These are phyloP conservation scores for Serendipita sp. DNA, from an alignment of 768 basidiomycete genomes.

Conservation along the genomic window DNA sequence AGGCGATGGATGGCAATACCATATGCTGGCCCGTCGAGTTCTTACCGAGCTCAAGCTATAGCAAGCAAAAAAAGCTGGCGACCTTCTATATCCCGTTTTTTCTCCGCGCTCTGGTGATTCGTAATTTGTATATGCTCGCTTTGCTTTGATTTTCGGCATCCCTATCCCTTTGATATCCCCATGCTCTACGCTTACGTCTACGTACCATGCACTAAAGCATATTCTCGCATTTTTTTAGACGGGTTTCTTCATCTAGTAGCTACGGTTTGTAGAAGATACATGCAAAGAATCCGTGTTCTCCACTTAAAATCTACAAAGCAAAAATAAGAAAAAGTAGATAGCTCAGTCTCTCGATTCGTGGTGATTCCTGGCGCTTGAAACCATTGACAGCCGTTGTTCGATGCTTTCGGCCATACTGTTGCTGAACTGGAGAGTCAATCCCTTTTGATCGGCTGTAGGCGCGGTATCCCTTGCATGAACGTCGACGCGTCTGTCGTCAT, in stretches of 20 bases:
- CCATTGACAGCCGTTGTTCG: too few species aligned
- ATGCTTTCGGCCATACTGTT: too few species aligned
- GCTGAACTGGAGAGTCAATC: too few species aligned
- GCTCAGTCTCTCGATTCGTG: too few species aligned
- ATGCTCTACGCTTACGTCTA: neutral
- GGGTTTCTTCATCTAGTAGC: neutral
- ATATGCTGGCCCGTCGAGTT: slow-evolving; percentile 81
- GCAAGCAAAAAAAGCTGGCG: slow-evolving; percentile 14
- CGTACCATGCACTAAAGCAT: neutral
- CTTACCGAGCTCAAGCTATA: slow-evolving; percentile 77
- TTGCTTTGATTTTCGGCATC: neutral
- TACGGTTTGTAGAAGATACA: slow-evolving; percentile 1
- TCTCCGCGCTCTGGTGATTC: neutral
- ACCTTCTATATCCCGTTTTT: neutral
- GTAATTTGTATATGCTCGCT: neutral
- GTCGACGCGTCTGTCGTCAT: neutral
- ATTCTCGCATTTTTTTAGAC: slow-evolving; percentile 3
- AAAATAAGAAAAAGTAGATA: too few species aligned
- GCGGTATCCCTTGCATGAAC: too few species aligned
- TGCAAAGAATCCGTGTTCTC: neutral
- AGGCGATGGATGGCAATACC: slow-evolving; percentile 95
- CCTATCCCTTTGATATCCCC: neutral
- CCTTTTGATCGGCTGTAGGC: too few species aligned
- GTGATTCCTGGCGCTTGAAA: too few species aligned
- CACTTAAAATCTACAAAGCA: neutral